Evolutionary conservation across 2,329 filamentous ascomycete genomes (phyloP), one percentile per base, ranked within the genome.

Genomic region (Fusarium sacchari): DNA sequence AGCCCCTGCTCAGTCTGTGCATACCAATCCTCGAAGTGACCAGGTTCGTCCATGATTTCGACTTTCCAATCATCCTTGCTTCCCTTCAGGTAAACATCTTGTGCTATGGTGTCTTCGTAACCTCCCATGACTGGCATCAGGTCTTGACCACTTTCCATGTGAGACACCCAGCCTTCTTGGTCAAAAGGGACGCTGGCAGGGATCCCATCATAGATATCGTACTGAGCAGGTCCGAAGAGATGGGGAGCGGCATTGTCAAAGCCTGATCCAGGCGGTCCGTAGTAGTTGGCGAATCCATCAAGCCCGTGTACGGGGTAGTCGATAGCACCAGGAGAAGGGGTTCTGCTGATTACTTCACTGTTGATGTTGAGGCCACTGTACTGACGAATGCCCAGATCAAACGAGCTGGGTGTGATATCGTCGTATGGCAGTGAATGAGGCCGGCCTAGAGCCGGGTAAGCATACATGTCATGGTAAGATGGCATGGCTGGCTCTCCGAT

Each of bases 41-140:
- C 74, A 26, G 68, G 71, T 28, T 79, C 78, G 14, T 80, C 80
- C 14, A 83, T 62, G 26, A 81, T 76, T 69, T 81, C 79, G 14
- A 83, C 73, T 61, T 80, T 74, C 82, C 82, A 84, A 57, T 82
- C 82, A 17, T 73, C 75, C 37, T 80, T 75, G 15, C 72, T 77
- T 28, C 82, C 81, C 47, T 74, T 78, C 34, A 84, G 75, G 53
- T 80, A 82, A 11, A 66, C 75, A 26, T 80, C 78, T 53, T 79
- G 78, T 24, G 73, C 69, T 53, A 61, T 65, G 6, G 60, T 26
- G 40, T 70, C 70, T 32, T 62, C 60, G 34, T 68, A 72, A 24
- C 59, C 72, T 42, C 43, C 52, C 44, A 72, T 53, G 44, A 59
- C 32, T 24, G 71, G 64, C 39, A 60, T 65, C 43, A 66, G 40